Conservation (phyloP, 139 green algal genomes). For the Chlamydomonas sp. region DNA sequence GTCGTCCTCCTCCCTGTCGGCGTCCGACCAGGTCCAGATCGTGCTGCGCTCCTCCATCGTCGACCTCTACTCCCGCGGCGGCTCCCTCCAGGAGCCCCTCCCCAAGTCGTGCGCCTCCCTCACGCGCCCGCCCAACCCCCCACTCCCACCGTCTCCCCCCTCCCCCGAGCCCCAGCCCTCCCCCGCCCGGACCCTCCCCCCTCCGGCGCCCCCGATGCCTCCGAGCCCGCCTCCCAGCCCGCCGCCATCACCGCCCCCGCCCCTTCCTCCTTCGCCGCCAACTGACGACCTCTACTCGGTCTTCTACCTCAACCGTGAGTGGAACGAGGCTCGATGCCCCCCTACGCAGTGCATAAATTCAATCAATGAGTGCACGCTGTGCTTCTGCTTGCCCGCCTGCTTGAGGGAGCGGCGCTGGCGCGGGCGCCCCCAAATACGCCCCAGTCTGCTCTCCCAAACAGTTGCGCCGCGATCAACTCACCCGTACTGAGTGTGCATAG, state of each 20-base stretch:
- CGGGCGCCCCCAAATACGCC: no score
- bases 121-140: neutral
- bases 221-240: neutral
- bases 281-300: constrained; percentile 3
- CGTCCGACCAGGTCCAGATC: constrained; percentile 2
- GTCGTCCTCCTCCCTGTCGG: no score
- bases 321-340: no score
- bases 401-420: no score
- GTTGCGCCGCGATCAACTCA: no score
- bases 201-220: neutral
- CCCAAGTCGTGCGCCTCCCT: neutral
- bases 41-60: neutral
- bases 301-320: constrained; percentile 11
- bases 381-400: no score
- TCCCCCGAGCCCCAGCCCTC: neutral
- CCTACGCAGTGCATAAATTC: no score
- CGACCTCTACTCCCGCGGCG: neutral
- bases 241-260: neutral
- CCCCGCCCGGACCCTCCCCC: neutral
- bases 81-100: neutral
- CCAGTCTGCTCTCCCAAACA: no score
- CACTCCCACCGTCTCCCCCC: neutral
- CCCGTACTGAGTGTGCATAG: no score
- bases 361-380: no score
- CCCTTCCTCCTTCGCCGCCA: neutral